A percentile compares a stretch with the other conserved stretches of the same genome.
These are phyloP conservation scores for Curvularia spicifera DNA, from an alignment of 2,329 filamentous ascomycete species.

Conservation along the genomic window DNA sequence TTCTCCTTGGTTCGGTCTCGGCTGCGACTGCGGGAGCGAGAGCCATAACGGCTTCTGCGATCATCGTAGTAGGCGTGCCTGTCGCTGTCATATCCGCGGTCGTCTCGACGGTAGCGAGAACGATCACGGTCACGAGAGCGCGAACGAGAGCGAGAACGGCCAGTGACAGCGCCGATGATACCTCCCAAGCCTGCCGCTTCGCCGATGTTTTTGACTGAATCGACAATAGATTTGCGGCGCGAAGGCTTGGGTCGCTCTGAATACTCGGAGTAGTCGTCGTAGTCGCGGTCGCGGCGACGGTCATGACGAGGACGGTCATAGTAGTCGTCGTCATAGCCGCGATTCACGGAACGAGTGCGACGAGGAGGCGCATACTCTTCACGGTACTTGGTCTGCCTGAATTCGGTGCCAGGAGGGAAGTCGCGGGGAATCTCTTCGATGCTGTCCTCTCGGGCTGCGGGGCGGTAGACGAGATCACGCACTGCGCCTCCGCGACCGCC, in stretches of 20 bases:
- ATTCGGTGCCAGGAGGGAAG: conserved; percentile 71
- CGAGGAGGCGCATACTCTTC: conserved; percentile 60
- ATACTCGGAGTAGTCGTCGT: conserved; percentile 57
- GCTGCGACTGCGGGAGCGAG: conserved; percentile 57
- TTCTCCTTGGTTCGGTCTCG: conserved; percentile 58
- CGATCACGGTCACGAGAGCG: conserved; percentile 43
- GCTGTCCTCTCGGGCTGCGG: conserved; percentile 69
- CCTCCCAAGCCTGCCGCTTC: conserved; percentile 65
- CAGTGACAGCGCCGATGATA: conserved; percentile 57
- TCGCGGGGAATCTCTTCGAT: conserved; percentile 86
- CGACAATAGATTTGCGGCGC: conserved; percentile 64
- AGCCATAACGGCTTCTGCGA: conserved; percentile 58
- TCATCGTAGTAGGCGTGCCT: conserved; percentile 36
- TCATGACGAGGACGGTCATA: conserved; percentile 45
- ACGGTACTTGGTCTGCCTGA: conserved; percentile 55
- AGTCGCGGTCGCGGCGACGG: conserved; percentile 54
- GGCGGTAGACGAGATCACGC: conserved; percentile 58
- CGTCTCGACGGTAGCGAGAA: conserved; percentile 38
- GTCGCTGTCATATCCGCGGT: conserved; percentile 58
- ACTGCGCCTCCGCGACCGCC: conserved; percentile 53
- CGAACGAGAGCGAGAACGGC: conserved; percentile 62
- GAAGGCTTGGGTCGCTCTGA: conserved; percentile 52
- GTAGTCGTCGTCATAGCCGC: conserved; percentile 62
- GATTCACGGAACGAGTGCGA: conserved; percentile 69
- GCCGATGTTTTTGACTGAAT: conserved; percentile 61